Conservation (phyloP, 768 basidiomycete genomes). For the Flagelloscypha sp. region DNA sequence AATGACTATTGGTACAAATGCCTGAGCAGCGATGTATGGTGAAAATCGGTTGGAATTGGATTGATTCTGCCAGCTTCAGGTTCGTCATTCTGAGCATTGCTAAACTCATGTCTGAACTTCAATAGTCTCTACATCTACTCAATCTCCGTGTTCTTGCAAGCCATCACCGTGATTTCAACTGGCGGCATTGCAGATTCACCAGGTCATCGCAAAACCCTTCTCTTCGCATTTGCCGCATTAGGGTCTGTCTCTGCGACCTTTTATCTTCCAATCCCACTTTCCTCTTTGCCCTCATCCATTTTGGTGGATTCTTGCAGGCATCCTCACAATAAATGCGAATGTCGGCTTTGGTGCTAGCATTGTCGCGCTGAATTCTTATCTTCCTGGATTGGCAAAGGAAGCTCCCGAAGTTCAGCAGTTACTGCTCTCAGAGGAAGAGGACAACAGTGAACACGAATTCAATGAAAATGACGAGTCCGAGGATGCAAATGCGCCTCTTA, state of each 20-base stretch:
- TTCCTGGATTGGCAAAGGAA: slow-evolving; percentile 63
- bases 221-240: slow-evolving; percentile 63
- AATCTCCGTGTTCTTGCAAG: slow-evolving; percentile 80
- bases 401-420: slow-evolving; percentile 48
- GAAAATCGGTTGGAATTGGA: slow-evolving; percentile 74
- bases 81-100: slow-evolving; percentile 21
- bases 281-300: slow-evolving; percentile 56
- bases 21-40: slow-evolving; percentile 62
- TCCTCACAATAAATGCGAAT: slow-evolving; percentile 72
- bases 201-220: slow-evolving; percentile 70
- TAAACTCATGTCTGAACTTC: neutral
- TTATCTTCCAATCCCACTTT: slow-evolving; percentile 69
- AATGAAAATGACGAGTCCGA: slow-evolving; percentile 14
- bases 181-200: slow-evolving; percentile 68
- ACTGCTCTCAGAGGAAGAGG: slow-evolving; percentile 18
- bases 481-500: slow-evolving; percentile 31
- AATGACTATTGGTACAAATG: slow-evolving; percentile 13
- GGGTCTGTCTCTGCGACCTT: slow-evolving; percentile 62
- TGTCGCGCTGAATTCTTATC: slow-evolving; percentile 88
- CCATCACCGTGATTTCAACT: slow-evolving; percentile 91
- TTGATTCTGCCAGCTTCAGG: slow-evolving; percentile 92
- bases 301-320: slow-evolving; percentile 61
- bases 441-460: slow-evolving; percentile 11
- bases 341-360: slow-evolving; percentile 79
- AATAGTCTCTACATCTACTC: slow-evolving; percentile 82